Evolutionary conservation across 1,284 basidiomycete genomes (phyloP).

Genomic region (Cryptococcus sp.): DNA sequence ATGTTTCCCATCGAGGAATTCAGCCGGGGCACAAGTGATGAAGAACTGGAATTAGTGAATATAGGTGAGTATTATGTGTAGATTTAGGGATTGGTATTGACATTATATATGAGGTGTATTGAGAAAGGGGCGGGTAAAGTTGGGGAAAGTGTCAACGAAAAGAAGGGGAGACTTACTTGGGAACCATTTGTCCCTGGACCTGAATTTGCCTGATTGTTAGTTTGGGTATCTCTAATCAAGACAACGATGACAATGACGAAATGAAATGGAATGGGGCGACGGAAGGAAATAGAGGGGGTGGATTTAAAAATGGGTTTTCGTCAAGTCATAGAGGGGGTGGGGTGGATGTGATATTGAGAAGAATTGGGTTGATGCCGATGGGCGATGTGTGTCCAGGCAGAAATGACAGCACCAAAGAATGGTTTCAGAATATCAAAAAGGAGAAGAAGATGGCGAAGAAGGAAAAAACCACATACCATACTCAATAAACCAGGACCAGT

Average conservation of each 20-base stretch:
- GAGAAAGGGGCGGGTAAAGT: not conserved
- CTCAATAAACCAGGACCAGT: conserved; percentile 74
- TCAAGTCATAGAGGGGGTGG: no score
- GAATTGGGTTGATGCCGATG: no score
- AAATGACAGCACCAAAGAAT: no score
- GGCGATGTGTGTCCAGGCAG: no score
- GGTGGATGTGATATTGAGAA: no score
- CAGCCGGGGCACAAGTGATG: conserved; percentile 88
- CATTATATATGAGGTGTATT: not conserved
- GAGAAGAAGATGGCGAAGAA: no score
- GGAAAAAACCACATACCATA: conserved; percentile 57
- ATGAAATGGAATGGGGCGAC: not conserved
- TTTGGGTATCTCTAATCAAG: not conserved
- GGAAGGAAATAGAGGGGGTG: no score
- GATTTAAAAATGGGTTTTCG: no score
- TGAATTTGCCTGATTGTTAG: conserved; percentile 69
- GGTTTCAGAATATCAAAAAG: no score
- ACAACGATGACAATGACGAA: no score
- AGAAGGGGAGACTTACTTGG: conserved; percentile 55
- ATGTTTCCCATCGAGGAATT: conserved; percentile 92
- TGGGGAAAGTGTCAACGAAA: not conserved
- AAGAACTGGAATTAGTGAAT: conserved; percentile 68
- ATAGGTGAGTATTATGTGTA: no score
- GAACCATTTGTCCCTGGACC: conserved; percentile 89
- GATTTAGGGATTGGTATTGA: not conserved